phyloP scores from a whole-genome alignment of 371 early-diverging fungal genomes.

The Mucor irregularis region DNA sequence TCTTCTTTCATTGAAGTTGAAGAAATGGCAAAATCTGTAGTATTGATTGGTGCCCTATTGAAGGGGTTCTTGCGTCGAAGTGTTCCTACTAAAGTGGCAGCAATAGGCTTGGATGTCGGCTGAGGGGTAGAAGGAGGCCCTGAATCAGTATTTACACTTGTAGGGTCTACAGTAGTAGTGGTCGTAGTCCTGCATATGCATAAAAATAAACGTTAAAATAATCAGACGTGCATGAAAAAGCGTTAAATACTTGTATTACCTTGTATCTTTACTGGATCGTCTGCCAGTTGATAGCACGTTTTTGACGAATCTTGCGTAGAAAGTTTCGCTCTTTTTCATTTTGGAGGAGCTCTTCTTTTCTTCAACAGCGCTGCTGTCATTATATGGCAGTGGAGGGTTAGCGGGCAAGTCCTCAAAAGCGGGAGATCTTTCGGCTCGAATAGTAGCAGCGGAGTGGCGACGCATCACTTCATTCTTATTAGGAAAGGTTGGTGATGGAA shows the following conservation, averaged over 20 bases:
- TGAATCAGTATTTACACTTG: background rate
- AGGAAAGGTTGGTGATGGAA: background rate
- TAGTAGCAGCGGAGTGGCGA: slow-evolving; percentile 27
- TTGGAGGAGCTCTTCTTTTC: slow-evolving; percentile 9
- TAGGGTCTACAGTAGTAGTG: too few species aligned
- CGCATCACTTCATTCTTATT: slow-evolving; percentile 5
- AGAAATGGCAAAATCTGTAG: slow-evolving; percentile 18
- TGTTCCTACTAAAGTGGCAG: slow-evolving; percentile 30
- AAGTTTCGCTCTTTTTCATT: slow-evolving; percentile 46
- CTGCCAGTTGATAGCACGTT: slow-evolving; percentile 25
- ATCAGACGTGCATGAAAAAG: background rate
- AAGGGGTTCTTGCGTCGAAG: slow-evolving; percentile 46
- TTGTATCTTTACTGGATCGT: slow-evolving; percentile 24
- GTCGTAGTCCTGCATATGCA: slow-evolving; percentile 8
- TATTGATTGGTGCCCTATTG: slow-evolving; percentile 22
- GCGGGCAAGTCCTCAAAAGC: slow-evolving; percentile 11
- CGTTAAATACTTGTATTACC: background rate
- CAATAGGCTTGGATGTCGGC: slow-evolving; percentile 6
- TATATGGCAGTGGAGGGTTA: slow-evolving; percentile 20
- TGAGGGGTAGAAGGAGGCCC: slow-evolving; percentile 4
- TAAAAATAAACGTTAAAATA: background rate
- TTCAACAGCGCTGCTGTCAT: background rate
- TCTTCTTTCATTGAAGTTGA: slow-evolving; percentile 11
- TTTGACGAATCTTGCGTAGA: slow-evolving; percentile 41
- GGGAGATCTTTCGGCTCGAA: slow-evolving; percentile 17